A percentile compares a stretch with the other conserved stretches of the same genome.
Evolutionary conservation across 2,329 filamentous ascomycete species (phyloP).

Genomic region (Septoria linicola): DNA sequence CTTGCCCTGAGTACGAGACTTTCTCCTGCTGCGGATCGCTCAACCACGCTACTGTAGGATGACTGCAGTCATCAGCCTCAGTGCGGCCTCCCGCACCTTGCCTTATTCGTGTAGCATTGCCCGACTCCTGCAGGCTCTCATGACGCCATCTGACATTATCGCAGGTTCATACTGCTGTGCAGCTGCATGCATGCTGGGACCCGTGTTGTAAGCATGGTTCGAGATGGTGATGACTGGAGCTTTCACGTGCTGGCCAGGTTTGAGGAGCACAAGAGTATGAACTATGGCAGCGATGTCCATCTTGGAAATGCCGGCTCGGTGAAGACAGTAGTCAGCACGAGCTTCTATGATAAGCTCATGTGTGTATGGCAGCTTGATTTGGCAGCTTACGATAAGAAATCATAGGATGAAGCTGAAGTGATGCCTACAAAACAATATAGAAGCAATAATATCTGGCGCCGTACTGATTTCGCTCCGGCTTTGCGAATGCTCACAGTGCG

Average conservation of each 20-base stretch:
- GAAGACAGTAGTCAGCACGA: constrained; percentile 63
- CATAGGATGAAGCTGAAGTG: too few relatives aligned
- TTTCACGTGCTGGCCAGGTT: constrained; percentile 70
- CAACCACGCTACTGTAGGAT: too few relatives aligned
- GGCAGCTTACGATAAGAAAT: too few relatives aligned
- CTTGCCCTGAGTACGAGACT: constrained; percentile 8
- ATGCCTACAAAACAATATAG: too few relatives aligned
- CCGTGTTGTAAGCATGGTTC: constrained; percentile 57
- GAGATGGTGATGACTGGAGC: constrained; percentile 48
- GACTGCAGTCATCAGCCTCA: too few relatives aligned
- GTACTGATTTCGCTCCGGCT: too few relatives aligned
- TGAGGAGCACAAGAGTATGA: constrained; percentile 89
- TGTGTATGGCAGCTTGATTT: constrained; percentile 60
- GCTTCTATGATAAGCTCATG: constrained; percentile 71
- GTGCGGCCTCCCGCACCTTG: too few relatives aligned
- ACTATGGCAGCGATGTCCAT: constrained; percentile 78
- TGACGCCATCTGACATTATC: constrained; percentile 22
- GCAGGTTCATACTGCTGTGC: constrained; percentile 61
- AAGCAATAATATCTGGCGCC: too few relatives aligned
- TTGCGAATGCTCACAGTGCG: not conserved
- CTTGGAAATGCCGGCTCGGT: constrained; percentile 37
- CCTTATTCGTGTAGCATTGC: too few relatives aligned
- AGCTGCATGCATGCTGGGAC: constrained; percentile 93
- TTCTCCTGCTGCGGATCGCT: not conserved
- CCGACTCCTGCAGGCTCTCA: not conserved